Base-by-base conservation (phyloP, 2,329 filamentous ascomycete species). In the Colletotrichum phormii region DNA sequence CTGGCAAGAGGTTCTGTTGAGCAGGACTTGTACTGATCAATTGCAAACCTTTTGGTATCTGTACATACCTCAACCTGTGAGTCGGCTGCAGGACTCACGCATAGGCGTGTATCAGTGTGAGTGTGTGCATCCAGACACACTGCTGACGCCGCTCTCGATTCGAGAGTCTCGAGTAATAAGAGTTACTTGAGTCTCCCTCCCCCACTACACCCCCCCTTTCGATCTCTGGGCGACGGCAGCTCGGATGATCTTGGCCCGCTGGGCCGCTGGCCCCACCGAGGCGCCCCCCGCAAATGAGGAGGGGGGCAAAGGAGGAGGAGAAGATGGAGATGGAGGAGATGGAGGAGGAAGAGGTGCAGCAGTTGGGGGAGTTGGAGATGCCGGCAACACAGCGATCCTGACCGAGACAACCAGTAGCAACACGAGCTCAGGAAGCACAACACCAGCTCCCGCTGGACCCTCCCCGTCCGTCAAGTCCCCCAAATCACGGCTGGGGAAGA, bases 171-270 rank as follows among this genome's bases (percentile, higher is more conserved):
- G 13, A 42, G 37, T 42, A 42, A 42, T 42, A 42, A 18, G 37
- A 26, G 35, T 37, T 61, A 37, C 46, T 57, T 18, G 24, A 49
- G 42, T 49, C 42, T 49, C 9, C 5, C 9, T 35, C 42, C 42
- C 42, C 42, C 15, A 18, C 42, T 15, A 49, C 42, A 18, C 42
- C 42, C 29, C 67, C n/a, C 31, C 26, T 35, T n/a, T 15, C 42
- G 37, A 71, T 49, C 51, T 68, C 64, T 54, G 65, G 64, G 42
- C 64, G 60, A 60, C 70, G 70, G 59, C 70, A 69, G 70, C 71
- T 65, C 73, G 73, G 71, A 75, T 74, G 74, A 72, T 74, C 64
- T 67, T 74, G 68, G 74, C 74, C 72, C 74, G 72, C 64, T 75
- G 68, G 74, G 72, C 72, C 68, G 68, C 68, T 72, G 74, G 74